Percentiles rank a stretch among this genome's conserved stretches.
Conservation (phyloP, 148 eudicot genomes). For the Arbutus unedo region DNA sequence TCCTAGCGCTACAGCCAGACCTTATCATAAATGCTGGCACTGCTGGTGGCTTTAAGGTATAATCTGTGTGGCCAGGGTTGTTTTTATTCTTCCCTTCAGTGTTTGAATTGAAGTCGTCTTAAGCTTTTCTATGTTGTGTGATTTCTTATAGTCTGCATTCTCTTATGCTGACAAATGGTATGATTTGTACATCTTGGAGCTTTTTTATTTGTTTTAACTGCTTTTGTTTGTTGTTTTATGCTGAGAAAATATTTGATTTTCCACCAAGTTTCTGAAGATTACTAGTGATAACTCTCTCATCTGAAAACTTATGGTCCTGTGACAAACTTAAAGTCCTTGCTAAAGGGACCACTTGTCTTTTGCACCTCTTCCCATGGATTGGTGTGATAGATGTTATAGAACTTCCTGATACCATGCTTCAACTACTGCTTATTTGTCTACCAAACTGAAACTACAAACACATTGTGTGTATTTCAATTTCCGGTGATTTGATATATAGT, state of each 20-base stretch:
- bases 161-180: not conserved
- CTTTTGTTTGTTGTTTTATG: no score
- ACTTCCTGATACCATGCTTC: not conserved
- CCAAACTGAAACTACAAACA: not conserved
- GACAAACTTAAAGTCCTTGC: not conserved
- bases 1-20: slow-evolving; percentile 87
- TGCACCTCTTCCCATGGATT: not conserved
- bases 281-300: not conserved
- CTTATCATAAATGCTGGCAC: slow-evolving; percentile 97
- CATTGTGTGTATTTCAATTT: not conserved
- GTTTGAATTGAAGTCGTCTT: not conserved
- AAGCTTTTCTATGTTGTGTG: not conserved
- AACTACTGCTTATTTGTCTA: not conserved
- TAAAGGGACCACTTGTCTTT: not conserved
- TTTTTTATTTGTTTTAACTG: not conserved
- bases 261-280: not conserved
- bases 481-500: slow-evolving; percentile 4
- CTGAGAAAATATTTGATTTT: not conserved
- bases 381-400: not conserved
- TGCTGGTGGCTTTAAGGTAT: slow-evolving; percentile 94
- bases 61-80: not conserved
- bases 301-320: no score
- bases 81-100: not conserved
- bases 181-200: not conserved
- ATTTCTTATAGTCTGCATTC: not conserved